These are phyloP conservation scores for Leishmania amazonensis DNA, from an alignment of 208 protist species.

Conservation along the genomic window DNA sequence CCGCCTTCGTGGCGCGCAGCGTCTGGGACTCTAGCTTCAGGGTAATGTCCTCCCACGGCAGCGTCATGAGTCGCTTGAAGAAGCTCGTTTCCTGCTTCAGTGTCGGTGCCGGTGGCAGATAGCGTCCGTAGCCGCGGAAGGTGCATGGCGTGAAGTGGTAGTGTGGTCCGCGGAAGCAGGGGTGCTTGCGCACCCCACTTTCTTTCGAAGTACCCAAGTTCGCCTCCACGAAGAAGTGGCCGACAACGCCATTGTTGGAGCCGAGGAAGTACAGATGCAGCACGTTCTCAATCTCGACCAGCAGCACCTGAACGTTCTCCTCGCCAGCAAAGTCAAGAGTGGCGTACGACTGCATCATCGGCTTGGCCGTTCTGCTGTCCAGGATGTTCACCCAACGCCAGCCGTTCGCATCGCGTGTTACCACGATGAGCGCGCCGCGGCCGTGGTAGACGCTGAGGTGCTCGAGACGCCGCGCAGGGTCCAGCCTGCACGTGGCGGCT, in stretches of 20 bases:
- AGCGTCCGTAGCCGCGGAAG: slow-evolving; percentile 66
- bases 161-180: slow-evolving; percentile 35
- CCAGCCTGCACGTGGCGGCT: slow-evolving; percentile 39
- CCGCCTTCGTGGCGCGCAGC: slow-evolving; percentile 36
- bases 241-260: slow-evolving; percentile 53
- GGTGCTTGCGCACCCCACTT: slow-evolving; percentile 41
- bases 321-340: slow-evolving; percentile 77
- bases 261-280: slow-evolving; percentile 84
- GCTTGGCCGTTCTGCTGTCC: slow-evolving; percentile 59
- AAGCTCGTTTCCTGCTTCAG: slow-evolving; percentile 83
- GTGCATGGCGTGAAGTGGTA: slow-evolving; percentile 55
- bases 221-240: slow-evolving; percentile 64
- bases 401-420: slow-evolving; percentile 75
- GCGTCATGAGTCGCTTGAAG: slow-evolving; percentile 83
- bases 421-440: slow-evolving; percentile 57
- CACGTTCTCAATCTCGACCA: slow-evolving; percentile 51
- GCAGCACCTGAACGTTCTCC: slow-evolving; percentile 62
- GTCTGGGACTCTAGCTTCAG: slow-evolving; percentile 73
- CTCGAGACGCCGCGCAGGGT: slow-evolving; percentile 55
- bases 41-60: slow-evolving; percentile 81
- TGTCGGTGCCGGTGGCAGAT: slow-evolving; percentile 63
- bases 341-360: slow-evolving; percentile 58
- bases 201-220: slow-evolving; percentile 45
- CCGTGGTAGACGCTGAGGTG: slow-evolving; percentile 56
- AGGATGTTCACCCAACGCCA: slow-evolving; percentile 86